These are phyloP conservation scores for Candolleomyces efflorescens DNA, from an alignment of 768 basidiomycete species.

Conservation along the genomic window DNA sequence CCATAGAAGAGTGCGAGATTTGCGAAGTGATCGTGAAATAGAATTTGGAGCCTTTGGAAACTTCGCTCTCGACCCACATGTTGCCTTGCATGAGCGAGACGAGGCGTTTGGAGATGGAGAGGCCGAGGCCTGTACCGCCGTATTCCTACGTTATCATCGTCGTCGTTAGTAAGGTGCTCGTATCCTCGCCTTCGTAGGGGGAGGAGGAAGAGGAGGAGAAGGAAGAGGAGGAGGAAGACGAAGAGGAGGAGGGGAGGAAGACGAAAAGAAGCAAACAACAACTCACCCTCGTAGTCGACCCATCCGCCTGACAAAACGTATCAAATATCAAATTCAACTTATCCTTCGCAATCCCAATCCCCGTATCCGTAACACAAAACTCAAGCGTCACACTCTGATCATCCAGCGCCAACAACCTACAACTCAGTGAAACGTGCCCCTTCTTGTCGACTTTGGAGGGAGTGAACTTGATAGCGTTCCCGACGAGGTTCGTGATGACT, in stretches of 20 bases:
- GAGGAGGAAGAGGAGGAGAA: no score
- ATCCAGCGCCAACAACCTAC: slow-evolving; percentile 71
- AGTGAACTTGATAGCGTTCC: slow-evolving; percentile 97
- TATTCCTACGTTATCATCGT: slow-evolving; percentile 93
- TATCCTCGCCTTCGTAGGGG: no score
- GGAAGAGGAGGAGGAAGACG: no score
- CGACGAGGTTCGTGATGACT: slow-evolving; percentile 92
- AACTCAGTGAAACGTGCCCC: slow-evolving; percentile 89
- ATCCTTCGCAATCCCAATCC: slow-evolving; percentile 98
- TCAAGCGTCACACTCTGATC: slow-evolving; percentile 86
- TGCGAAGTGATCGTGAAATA: slow-evolving; percentile 94
- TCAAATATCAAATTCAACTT: slow-evolving; percentile 98
- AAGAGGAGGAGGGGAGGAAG: no score
- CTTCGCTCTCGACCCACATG: slow-evolving; percentile 98
- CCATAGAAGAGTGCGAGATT: slow-evolving; percentile 71
- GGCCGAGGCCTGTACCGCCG: slow-evolving; percentile 92
- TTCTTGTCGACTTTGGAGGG: slow-evolving; percentile 72
- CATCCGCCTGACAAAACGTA: slow-evolving; percentile 98
- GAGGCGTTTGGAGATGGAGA: slow-evolving; percentile 96
- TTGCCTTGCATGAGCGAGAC: slow-evolving; percentile 97
- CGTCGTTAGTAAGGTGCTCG: no score
- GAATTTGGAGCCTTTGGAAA: slow-evolving; percentile 89
- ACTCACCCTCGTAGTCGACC: slow-evolving; percentile 89
- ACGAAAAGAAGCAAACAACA: no score
- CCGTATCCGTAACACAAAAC: slow-evolving; percentile 97